Evolutionary conservation across 352 stramenopile genomes (phyloP), one percentile per base, ranked within the genome.

Genomic region (Phytopythium kandeliae): DNA sequence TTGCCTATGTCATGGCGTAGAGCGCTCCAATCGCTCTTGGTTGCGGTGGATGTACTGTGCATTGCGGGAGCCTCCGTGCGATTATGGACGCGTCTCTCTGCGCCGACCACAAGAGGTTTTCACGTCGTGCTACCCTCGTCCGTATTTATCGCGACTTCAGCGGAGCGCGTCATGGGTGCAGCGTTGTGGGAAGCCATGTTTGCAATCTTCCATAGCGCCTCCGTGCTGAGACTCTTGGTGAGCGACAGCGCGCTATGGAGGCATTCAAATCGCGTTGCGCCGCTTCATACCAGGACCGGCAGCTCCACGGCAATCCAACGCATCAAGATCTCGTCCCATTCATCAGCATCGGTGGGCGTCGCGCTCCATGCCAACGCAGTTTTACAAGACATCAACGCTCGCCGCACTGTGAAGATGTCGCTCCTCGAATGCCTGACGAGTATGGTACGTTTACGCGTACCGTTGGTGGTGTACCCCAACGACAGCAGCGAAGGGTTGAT

Each of bases 271-370:
- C 45, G 45, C 19, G 45, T 51, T 2, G 45, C 28, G 26, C 45
- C 45, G 5, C 45, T 51, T 2, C 17, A 21, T 15, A 12, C 28
- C 3, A 5, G 3, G 2, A 7, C 44, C 10, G 15, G 2, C 10
- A 21, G 12, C 4, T 33, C 19, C 19, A 51, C 4, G 6, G 5
- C 45, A 2, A 51, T 38, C 19, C 26, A 37, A n/a, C 17, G 26
- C 15, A 49, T 37, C 43, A 38, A 41, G 30, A 41, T 38, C 16
- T 28, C 33, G 19, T 36, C 33, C 21, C 45, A 51, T n/a, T 46
- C 45, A 30, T 51, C 22, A 21, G 30, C 16, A 21, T 13, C 25
- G 1, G 15, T 31, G 19, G n/a, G 22, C 31, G 21, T 51, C 10
- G 45, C 5, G 4, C 12, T 46, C 10, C 40, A 46, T 3, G 40